Base-by-base conservation (phyloP, 257 asterid genomes). In the Rehmannia glutinosa region DNA sequence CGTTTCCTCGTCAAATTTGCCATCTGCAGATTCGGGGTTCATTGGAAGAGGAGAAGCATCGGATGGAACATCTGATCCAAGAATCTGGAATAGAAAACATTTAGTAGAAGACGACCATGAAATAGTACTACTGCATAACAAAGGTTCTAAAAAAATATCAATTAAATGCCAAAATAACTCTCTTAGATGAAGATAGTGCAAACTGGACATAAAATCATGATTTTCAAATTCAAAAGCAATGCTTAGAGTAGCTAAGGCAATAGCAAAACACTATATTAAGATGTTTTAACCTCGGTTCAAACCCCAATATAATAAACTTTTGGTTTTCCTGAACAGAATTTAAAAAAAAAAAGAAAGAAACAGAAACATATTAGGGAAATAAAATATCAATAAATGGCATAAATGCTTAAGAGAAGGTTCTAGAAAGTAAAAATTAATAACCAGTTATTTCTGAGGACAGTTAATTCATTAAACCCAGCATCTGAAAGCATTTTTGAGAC, bases 11-110 rank as follows among this genome's bases (percentile, higher is more conserved):
- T 51, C 78, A 50, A 36, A 33, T 73, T 56, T 60, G 47, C 63
- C 76, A 66, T 75, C 85, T 49, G 80, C 77, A 39, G 72, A 24
- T 68, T 64, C 74, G 62, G 63, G 1, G 72, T 77, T 74, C 61
- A 71, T 66, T 32, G 78, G 91, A 67, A 64, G 61, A 32, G 85
- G 75, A 71, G 75, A 75, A 69, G 60, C 58, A 13, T 64, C 79
- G 32, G 77, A 43, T 2, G 84, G 83, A 47, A 53, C 64, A 21
- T 77, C 90, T 12, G 82, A 59, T 41, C 82, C 90, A 74, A 87
- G 98, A 67, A 94, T 84, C 99, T 91, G 80, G 76, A 8, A 36
- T 24, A 66, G 67, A 46, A 65, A 50, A 62, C 13, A 38, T 38
- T 43, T 43, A 52, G 55, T 11, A 30, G n/a, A 55, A 17, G 63